Percentiles rank a stretch among this genome's conserved stretches.
These are phyloP conservation scores for Didymellaceae sp. DNA, from an alignment of 2,329 filamentous ascomycete species.

Conservation along the genomic window DNA sequence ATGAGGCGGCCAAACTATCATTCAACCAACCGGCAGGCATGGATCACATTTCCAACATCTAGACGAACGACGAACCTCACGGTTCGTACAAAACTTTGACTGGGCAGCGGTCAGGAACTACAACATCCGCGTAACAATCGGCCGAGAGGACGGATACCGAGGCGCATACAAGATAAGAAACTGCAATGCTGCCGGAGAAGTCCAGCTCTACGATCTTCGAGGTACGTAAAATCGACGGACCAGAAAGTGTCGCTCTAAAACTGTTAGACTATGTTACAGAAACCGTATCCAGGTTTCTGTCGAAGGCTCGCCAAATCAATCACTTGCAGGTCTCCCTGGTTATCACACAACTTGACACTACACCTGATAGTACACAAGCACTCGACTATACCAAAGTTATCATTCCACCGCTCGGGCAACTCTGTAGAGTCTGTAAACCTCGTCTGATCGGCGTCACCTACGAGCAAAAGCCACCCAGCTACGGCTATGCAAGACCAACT, in stretches of 20 bases:
- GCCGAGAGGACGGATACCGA: constrained; percentile 25
- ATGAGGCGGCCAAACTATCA: constrained; percentile 30
- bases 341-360: too few relatives aligned
- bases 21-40: constrained; percentile 38
- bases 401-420: constrained; percentile 25
- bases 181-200: constrained; percentile 42
- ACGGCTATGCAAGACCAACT: too few relatives aligned
- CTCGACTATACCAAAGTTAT: too few relatives aligned
- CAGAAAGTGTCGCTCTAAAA: not conserved
- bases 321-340: constrained; percentile 40
- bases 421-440: too few relatives aligned
- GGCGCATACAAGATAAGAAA: too few relatives aligned
- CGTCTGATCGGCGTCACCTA: too few relatives aligned
- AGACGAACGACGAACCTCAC: constrained; percentile 24
- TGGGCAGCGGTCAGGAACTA: constrained; percentile 44
- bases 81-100: constrained; percentile 37
- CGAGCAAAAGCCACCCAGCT: too few relatives aligned
- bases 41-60: constrained; percentile 27
- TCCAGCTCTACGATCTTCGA: constrained; percentile 47
- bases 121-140: constrained; percentile 39
- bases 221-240: constrained; percentile 15
- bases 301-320: constrained; percentile 36
- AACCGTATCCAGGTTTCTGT: constrained; percentile 40
- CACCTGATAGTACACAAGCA: constrained; percentile 35
- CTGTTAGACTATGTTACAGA: constrained; percentile 39